These are phyloP conservation scores for Arabidopsis suecica DNA, from an alignment of 345 rosid species.

Conservation along the genomic window DNA sequence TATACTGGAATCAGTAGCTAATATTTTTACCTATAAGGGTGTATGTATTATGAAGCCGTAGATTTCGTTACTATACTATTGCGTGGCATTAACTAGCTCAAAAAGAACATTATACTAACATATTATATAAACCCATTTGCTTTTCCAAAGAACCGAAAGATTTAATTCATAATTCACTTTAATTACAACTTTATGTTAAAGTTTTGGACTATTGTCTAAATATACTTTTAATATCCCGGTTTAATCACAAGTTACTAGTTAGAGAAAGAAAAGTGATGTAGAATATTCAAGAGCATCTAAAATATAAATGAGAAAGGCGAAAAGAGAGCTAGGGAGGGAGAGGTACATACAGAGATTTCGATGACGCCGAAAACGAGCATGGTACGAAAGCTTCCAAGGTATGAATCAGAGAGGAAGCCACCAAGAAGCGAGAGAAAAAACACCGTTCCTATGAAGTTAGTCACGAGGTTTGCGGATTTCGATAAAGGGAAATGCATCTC, in stretches of 20 bases:
- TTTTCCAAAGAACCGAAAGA: conserved; percentile 41
- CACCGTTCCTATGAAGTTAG: conserved; percentile 85
- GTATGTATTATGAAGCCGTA: conserved; percentile 1
- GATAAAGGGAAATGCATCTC: conserved; percentile 82
- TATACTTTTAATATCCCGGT: conserved; percentile 4
- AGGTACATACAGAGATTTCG: conserved; percentile 58
- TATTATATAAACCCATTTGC: conserved; percentile 30
- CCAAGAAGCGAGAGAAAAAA: conserved; percentile 87
- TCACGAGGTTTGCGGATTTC: conserved; percentile 77
- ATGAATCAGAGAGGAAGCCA: conserved; percentile 87
- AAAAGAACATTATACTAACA: background rate
- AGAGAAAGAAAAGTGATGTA: background rate
- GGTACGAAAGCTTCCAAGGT: conserved; percentile 66
- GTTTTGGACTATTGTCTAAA: conserved; percentile 21
- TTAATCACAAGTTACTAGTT: conserved; percentile 31
- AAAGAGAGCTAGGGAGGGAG: background rate
- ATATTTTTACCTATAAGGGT: background rate
- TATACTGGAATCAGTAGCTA: background rate
- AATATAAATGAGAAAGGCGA: conserved; percentile 7
- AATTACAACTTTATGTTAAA: conserved; percentile 29
- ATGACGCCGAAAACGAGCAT: conserved; percentile 61
- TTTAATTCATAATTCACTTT: conserved; percentile 28
- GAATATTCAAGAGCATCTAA: conserved; percentile 43
- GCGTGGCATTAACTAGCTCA: background rate
- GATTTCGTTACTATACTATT: background rate